Conservation (phyloP, 208 protist genomes). For the Trypanosoma platydactyli region DNA sequence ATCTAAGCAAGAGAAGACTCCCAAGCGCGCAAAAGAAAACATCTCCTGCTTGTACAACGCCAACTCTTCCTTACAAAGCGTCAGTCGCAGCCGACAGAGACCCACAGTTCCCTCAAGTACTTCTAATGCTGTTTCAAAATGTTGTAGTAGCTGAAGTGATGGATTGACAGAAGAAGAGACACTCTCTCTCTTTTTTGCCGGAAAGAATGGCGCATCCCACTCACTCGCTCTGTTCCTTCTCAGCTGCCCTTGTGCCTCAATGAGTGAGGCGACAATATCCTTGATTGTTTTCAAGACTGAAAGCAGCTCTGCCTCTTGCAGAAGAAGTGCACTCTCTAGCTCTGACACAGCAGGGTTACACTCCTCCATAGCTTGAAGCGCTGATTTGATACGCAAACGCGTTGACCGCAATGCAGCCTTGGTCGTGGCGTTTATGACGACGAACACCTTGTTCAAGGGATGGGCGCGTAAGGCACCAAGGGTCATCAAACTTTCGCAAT, state of each 20-base stretch:
- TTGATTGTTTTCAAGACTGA: conserved; percentile 49
- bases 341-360: conserved; percentile 38
- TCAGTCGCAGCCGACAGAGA: conserved; percentile 42
- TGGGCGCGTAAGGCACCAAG: conserved; percentile 12
- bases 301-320: conserved; percentile 73
- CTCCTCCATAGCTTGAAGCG: conserved; percentile 45
- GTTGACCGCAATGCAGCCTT: conserved; percentile 9
- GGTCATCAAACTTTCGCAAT: conserved; percentile 12
- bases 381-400: conserved; percentile 18
- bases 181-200: background rate
- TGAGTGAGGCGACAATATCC: conserved; percentile 42
- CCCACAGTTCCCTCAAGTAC: conserved; percentile 39
- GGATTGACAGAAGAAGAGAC: conserved; percentile 6
- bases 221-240: background rate
- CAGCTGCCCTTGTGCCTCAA: conserved; percentile 11
- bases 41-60: conserved; percentile 72
- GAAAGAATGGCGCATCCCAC: conserved; percentile 3
- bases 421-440: conserved; percentile 10
- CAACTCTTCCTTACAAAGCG: conserved; percentile 82
- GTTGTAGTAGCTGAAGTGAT: conserved; percentile 25
- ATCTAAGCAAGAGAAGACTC: conserved; percentile 51
- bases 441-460: conserved; percentile 23
- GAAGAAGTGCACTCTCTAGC: conserved; percentile 56
- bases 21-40: conserved; percentile 46
- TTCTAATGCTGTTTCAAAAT: conserved; percentile 35